Percentiles rank a stretch among this genome's conserved stretches.
These are phyloP conservation scores for Phytophthora agathidicida DNA, from an alignment of 352 stramenopile genomes.

Conservation along the genomic window DNA sequence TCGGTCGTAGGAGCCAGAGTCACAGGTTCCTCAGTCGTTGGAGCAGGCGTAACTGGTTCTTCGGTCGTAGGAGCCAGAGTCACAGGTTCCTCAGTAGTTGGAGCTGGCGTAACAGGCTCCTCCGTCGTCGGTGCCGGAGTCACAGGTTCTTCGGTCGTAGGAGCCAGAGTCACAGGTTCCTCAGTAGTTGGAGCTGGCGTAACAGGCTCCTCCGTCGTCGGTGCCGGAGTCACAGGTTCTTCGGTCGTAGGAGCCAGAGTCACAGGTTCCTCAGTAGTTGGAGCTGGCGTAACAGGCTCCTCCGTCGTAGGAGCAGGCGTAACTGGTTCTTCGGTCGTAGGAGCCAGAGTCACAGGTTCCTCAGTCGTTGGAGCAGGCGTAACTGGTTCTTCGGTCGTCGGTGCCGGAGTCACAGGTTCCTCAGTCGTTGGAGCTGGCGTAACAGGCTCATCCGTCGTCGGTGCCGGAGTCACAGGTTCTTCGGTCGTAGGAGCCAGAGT, in stretches of 20 bases:
- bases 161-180: neutral
- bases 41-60: neutral
- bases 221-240: neutral
- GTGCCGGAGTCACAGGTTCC: neutral
- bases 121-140: conserved; percentile 8
- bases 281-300: neutral
- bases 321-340: neutral
- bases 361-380: conserved; percentile 3
- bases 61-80: neutral
- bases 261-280: neutral
- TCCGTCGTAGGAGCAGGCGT: neutral
- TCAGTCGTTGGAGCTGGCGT: neutral
- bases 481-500: neutral
- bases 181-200: neutral
- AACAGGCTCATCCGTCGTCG: neutral
- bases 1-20: neutral
- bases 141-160: neutral
- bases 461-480: neutral
- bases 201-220: neutral
- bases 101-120: neutral
- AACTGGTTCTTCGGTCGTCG: neutral
- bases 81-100: neutral
- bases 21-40: neutral
- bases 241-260: neutral
- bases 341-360: neutral